Evolutionary conservation across 2,329 filamentous ascomycete genomes (phyloP).

Genomic region (Fusarium sp.): DNA sequence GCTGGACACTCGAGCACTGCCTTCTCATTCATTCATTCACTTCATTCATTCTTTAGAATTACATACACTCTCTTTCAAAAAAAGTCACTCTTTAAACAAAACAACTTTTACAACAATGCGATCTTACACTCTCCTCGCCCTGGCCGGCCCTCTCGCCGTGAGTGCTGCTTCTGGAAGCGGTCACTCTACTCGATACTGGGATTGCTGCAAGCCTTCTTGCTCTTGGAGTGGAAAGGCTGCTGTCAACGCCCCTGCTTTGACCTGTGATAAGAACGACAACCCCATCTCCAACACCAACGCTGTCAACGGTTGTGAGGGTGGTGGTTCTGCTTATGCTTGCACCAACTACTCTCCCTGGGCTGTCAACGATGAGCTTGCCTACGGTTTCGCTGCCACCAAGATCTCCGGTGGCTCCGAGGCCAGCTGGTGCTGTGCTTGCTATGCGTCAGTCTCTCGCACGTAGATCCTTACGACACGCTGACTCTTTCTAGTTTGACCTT

Average conservation of each 20-base stretch:
- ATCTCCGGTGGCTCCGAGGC: slow-evolving; percentile 65
- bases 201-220: slow-evolving; percentile 79
- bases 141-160: slow-evolving; percentile 38
- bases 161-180: slow-evolving; percentile 45
- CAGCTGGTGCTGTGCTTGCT: slow-evolving; percentile 75
- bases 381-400: slow-evolving; percentile 72
- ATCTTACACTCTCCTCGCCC: slow-evolving; percentile 39
- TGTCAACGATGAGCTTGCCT: slow-evolving; percentile 66
- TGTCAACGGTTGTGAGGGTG: slow-evolving; percentile 66
- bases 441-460: slow-evolving; percentile 52
- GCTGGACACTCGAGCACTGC: slow-evolving; percentile 9
- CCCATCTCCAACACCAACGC: slow-evolving; percentile 61
- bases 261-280: slow-evolving; percentile 65
- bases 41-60: slow-evolving; percentile 27
- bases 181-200: slow-evolving; percentile 60
- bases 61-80: slow-evolving; percentile 33
- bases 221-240: slow-evolving; percentile 67
- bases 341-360: slow-evolving; percentile 71
- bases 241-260: slow-evolving; percentile 60
- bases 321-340: slow-evolving; percentile 70
- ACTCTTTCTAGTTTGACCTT: slow-evolving; percentile 56
- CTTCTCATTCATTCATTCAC: slow-evolving; percentile 26
- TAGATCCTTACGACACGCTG: not conserved
- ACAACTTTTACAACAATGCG: slow-evolving; percentile 31
- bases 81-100: slow-evolving; percentile 22